Evolutionary conservation across 805 yeast genomes (phyloP).

Genomic region (Scheffersomyces stipitis): DNA sequence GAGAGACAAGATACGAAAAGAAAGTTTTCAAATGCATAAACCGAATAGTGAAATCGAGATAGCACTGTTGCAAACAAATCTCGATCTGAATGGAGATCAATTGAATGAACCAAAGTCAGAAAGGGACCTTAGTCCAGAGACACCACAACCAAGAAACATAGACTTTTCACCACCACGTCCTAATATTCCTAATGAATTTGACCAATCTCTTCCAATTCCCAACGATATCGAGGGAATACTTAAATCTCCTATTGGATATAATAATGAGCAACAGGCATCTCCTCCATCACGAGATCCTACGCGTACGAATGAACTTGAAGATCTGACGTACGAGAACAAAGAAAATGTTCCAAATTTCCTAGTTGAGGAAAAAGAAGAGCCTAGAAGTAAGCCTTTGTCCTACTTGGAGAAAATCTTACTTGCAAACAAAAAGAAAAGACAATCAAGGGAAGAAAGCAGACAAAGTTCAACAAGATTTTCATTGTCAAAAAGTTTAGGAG

Average conservation of each 20-base stretch:
- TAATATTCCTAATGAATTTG: slow-evolving; percentile 15
- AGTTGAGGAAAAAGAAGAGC: neutral
- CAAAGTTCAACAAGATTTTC: too few species aligned
- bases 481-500: neutral
- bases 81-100: neutral
- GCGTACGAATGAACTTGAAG: slow-evolving; percentile 1
- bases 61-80: slow-evolving; percentile 2
- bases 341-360: neutral
- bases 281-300: neutral
- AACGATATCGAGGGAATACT: slow-evolving; percentile 10
- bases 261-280: neutral
- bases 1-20: slow-evolving; percentile 5
- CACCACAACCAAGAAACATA: neutral
- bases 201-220: slow-evolving; percentile 32
- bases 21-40: neutral
- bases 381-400: slow-evolving; percentile 7
- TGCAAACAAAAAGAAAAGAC: slow-evolving; percentile 4
- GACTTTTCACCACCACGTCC: neutral
- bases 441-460: slow-evolving; percentile 1
- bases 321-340: neutral
- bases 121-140: too few species aligned
- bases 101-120: too few species aligned
- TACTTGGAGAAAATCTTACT: slow-evolving; percentile 12
- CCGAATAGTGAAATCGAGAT: neutral
- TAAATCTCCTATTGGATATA: slow-evolving; percentile 11